phyloP scores from a whole-genome alignment of 768 basidiomycete species.

The Exidia glandulosa region DNA sequence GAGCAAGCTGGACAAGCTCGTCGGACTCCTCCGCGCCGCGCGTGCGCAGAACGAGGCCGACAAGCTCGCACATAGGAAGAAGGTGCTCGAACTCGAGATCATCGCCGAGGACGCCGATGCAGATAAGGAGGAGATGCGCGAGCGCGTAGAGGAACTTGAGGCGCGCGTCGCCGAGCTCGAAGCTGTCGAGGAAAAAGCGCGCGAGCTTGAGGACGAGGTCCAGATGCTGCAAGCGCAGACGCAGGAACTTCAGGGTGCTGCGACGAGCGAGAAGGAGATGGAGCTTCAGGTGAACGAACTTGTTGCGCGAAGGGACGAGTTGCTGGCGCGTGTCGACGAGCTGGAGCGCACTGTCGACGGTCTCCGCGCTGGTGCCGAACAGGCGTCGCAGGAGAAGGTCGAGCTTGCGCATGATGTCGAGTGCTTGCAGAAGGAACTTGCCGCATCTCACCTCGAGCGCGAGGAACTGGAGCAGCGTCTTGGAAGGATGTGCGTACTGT shows the following conservation, averaged over 20 bases:
- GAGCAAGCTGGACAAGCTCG: too few relatives aligned
- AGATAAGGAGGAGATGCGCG: neutral
- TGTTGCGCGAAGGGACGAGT: neutral
- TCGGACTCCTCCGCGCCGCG: neutral
- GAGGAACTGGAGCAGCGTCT: neutral
- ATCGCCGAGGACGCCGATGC: neutral
- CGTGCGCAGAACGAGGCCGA: neutral
- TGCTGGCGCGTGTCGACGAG: neutral
- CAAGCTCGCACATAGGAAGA: neutral
- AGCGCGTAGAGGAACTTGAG: neutral
- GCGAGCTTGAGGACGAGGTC: neutral
- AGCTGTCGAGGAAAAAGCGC: neutral
- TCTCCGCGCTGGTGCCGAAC: too few relatives aligned
- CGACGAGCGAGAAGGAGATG: neutral
- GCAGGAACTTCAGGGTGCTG: neutral
- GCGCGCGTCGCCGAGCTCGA: neutral
- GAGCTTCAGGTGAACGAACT: neutral
- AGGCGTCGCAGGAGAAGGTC: neutral
- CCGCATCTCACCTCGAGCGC: neutral
- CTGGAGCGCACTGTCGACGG: too few relatives aligned
- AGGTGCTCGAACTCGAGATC: neutral
- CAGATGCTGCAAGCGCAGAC: neutral
- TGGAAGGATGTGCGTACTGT: neutral
- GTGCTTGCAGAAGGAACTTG: neutral
- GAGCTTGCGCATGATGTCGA: neutral